These are phyloP conservation scores for Hepatocystis sp. DNA, from an alignment of 169 alveolate species.

Conservation along the genomic window DNA sequence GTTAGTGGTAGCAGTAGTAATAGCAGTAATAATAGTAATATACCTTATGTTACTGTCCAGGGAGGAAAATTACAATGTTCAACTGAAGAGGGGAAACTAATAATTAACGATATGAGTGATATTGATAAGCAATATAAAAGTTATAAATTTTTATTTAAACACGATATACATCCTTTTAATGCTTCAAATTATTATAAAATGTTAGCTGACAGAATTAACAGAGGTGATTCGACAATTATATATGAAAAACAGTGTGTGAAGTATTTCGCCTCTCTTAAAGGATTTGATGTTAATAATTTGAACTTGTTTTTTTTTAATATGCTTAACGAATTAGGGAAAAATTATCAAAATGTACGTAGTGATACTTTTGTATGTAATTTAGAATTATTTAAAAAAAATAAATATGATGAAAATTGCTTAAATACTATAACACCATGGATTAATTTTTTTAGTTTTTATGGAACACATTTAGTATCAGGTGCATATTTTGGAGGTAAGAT, in stretches of 20 bases:
- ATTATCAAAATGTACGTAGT: constrained; percentile 76
- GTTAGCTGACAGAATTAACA: constrained; percentile 78
- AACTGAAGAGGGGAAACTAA: neutral
- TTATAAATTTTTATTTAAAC: constrained; percentile 9
- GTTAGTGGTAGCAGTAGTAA: neutral
- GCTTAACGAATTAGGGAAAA: constrained; percentile 77
- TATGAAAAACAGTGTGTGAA: constrained; percentile 84
- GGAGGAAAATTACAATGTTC: constrained; percentile 13
- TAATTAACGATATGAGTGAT: constrained; percentile 35
- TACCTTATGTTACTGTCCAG: constrained; percentile 1
- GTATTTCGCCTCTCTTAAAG: constrained; percentile 85
- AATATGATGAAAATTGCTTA: constrained; percentile 79
- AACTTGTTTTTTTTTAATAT: constrained; percentile 80
- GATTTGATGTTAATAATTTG: constrained; percentile 26
- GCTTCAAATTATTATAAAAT: constrained; percentile 82
- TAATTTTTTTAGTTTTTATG: constrained; percentile 84
- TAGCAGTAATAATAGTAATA: neutral
- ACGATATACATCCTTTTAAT: constrained; percentile 73
- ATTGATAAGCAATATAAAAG: constrained; percentile 39
- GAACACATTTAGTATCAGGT: constrained; percentile 87
- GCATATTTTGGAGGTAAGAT: constrained; percentile 88
- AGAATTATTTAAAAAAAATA: constrained; percentile 77
- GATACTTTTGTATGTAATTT: constrained; percentile 77
- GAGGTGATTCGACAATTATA: constrained; percentile 79
- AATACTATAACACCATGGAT: constrained; percentile 86